Base-by-base conservation (phyloP, 2,329 filamentous ascomycete species). In the Pseudohalonectria lignicola region DNA sequence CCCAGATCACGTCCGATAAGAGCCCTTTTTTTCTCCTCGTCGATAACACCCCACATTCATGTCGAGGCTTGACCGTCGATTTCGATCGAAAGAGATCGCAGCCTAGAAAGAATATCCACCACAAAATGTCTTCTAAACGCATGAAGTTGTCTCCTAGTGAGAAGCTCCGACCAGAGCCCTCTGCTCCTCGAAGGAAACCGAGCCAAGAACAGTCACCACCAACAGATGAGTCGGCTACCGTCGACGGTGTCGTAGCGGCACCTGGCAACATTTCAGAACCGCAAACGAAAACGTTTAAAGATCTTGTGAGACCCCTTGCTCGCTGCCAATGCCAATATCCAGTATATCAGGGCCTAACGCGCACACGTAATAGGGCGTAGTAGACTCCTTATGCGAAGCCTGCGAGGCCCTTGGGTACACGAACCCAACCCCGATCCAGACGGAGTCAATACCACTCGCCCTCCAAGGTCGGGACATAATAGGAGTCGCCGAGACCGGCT, bases 401-500 rank as follows among this genome's bases (percentile, higher is more conserved):
- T 96, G 90, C 62, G 74, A 74, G 5, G 69, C 75, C 1, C 71
- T 96, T 38, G 82, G 83, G 45, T 98, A 87, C 70, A 93, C 82
- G 51, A 62, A 72, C 20, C 86, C 92, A 0, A 98, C 90, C 2
- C 82, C 88, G 0, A 96, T 98, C 46, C 92, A 95, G 59, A 71
- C 72, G 37, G 75, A 93, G 57, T 74, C 87, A 0, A 94, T 96
- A 49, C 90, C 90, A 4, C 53, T 71, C 33, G 87, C 87, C 18
- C 70, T 95, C 7, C 62, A 83, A 52, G 79, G 82, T 37, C 76
- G 86, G 51, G 92, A 96, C 58, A 69, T 96, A 25, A 94, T 98
- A 49, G 92, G 88, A 31, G 71, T 96, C 37, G 92, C 92, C 23
- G 90, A 98, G 62, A 98, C 92, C 0, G 92, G 92, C 49, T 87